Conservation (phyloP, 2,329 filamentous ascomycete species). For the Hirsutella minnesotensis region DNA sequence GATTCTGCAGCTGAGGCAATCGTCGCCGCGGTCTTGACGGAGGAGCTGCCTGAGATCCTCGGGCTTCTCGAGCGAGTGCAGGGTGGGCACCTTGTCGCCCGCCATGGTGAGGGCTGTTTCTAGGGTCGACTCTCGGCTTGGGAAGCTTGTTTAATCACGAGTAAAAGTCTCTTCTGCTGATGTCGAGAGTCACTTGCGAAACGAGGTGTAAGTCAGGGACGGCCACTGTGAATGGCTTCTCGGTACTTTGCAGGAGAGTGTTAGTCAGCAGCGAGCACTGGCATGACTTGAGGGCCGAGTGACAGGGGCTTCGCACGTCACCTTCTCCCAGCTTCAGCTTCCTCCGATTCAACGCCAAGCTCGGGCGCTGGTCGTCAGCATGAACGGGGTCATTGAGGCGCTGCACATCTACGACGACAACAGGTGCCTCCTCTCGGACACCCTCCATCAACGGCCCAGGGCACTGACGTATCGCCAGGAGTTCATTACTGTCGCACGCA, state of each 20-base stretch:
- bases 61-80: slow-evolving; percentile 44
- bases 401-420: slow-evolving; percentile 95
- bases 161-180: too few relatives aligned
- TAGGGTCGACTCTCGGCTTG: too few relatives aligned
- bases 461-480: slow-evolving; percentile 37
- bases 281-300: not conserved
- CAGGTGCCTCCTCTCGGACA: slow-evolving; percentile 45
- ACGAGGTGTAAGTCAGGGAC: too few relatives aligned
- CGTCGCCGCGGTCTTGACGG: slow-evolving; percentile 43
- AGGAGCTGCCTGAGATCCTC: slow-evolving; percentile 49
- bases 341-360: slow-evolving; percentile 9
- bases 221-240: too few relatives aligned
- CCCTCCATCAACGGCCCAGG: not conserved
- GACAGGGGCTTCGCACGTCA: not conserved
- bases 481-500: slow-evolving; percentile 74
- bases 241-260: too few relatives aligned
- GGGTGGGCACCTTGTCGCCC: slow-evolving; percentile 31
- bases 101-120: slow-evolving; percentile 13
- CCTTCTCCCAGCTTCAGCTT: not conserved
- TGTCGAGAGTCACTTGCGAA: too few relatives aligned
- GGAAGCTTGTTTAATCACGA: too few relatives aligned
- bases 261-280: too few relatives aligned
- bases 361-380: slow-evolving; percentile 32
- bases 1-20: slow-evolving; percentile 61
- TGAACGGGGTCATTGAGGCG: slow-evolving; percentile 85